Evolutionary conservation across 139 green algal genomes (phyloP).

Genomic region (Desmodesmus armatus): DNA sequence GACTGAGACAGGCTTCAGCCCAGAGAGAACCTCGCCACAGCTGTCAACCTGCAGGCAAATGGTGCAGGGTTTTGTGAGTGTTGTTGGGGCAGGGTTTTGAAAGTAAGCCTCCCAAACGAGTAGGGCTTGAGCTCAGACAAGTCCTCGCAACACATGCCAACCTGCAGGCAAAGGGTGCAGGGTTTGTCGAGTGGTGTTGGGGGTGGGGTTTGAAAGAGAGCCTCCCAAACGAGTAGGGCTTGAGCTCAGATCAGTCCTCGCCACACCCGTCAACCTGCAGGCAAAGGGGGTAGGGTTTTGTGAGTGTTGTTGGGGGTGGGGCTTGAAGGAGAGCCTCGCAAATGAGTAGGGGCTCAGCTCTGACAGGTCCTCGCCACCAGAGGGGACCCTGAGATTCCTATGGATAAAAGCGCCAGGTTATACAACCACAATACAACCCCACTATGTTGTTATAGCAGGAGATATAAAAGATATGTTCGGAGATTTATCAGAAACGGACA

Average conservation of each 20-base stretch:
- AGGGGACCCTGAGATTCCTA: constrained; percentile 10
- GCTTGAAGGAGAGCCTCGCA: no score
- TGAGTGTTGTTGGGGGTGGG: no score
- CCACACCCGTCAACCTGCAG: constrained; percentile 40
- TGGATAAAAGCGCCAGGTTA: no score
- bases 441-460: no score
- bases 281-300: no score
- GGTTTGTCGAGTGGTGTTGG: neutral
- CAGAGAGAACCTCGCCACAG: constrained; percentile 12
- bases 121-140: constrained; percentile 14
- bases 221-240: constrained; percentile 18
- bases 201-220: no score
- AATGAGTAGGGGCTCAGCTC: no score
- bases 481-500: neutral
- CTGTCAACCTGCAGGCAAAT: constrained; percentile 27
- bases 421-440: no score
- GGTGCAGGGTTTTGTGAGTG: neutral
- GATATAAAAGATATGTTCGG: neutral
- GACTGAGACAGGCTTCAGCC: no score
- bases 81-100: no score
- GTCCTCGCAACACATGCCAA: constrained; percentile 21
- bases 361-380: constrained; percentile 8
- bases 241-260: neutral
- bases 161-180: neutral
- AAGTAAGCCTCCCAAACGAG: no score